phyloP scores from a whole-genome alignment of 345 rosid species.

The Clarkia xantiana region DNA sequence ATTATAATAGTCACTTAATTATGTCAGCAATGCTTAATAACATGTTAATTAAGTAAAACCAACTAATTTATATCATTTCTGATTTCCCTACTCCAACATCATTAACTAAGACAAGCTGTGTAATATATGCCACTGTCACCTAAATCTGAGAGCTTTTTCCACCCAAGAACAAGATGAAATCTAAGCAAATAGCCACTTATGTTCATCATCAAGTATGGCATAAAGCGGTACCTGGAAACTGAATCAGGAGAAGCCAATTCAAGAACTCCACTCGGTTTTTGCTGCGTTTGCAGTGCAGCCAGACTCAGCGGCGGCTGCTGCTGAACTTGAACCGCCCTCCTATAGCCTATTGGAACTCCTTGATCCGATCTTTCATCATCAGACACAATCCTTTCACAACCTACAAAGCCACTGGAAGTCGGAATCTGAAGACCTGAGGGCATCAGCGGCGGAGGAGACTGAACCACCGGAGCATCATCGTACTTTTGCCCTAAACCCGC shows the following conservation, averaged over 20 bases:
- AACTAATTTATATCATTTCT: too few relatives aligned
- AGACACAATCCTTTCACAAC: slow-evolving; percentile 46
- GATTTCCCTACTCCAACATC: too few relatives aligned
- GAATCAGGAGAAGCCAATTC: slow-evolving; percentile 83
- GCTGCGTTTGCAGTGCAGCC: slow-evolving; percentile 28
- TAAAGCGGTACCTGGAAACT: slow-evolving; percentile 49
- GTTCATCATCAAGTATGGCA: too few relatives aligned
- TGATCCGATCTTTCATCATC: slow-evolving; percentile 97
- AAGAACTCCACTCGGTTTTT: slow-evolving; percentile 37
- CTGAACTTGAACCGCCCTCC: slow-evolving; percentile 34
- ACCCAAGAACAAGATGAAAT: not conserved
- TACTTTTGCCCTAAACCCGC: slow-evolving; percentile 25
- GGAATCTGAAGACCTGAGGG: slow-evolving; percentile 24
- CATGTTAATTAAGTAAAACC: too few relatives aligned
- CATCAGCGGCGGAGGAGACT: slow-evolving; percentile 38
- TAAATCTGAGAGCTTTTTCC: too few relatives aligned
- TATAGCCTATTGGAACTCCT: slow-evolving; percentile 40
- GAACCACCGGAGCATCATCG: slow-evolving; percentile 40
- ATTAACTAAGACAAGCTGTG: too few relatives aligned
- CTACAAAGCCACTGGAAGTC: slow-evolving; percentile 17
- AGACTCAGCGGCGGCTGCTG: slow-evolving; percentile 20
- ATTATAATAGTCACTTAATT: too few relatives aligned
- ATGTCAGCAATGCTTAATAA: too few relatives aligned
- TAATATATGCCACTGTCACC: too few relatives aligned
- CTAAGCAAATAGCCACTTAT: too few relatives aligned